These are phyloP conservation scores for Plasmodium knowlesi DNA, from an alignment of 169 alveolate species.

Conservation along the genomic window DNA sequence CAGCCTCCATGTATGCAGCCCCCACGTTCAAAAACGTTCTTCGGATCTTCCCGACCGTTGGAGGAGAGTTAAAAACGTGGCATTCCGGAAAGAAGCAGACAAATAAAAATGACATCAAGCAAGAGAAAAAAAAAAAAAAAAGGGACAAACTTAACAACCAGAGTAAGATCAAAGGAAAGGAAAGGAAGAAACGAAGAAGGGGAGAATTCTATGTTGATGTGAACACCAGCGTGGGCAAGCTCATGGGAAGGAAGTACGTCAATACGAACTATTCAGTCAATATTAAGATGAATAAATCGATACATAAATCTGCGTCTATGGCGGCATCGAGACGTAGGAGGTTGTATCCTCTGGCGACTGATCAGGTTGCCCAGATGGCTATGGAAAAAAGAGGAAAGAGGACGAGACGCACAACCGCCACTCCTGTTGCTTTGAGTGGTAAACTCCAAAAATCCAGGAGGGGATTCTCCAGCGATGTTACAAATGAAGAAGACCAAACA, in stretches of 20 bases:
- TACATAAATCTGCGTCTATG: neutral
- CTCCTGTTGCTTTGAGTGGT: neutral
- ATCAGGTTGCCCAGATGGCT: neutral
- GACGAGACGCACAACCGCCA: neutral
- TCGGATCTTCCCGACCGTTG: conserved; percentile 46
- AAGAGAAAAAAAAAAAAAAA: conserved; percentile 17
- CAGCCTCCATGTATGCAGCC: neutral
- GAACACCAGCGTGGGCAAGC: neutral
- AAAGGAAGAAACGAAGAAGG: neutral
- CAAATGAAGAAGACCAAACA: neutral
- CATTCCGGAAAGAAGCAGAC: neutral
- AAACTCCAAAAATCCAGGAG: neutral
- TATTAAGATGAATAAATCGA: conserved; percentile 31
- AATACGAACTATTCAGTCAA: conserved; percentile 55
- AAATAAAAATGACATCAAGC: conserved; percentile 10
- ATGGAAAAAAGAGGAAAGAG: conserved; percentile 1
- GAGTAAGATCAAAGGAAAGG: neutral
- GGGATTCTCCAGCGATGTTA: neutral
- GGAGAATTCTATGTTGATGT: neutral
- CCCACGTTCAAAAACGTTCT: conserved; percentile 18
- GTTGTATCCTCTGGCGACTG: neutral
- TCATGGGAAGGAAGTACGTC: conserved; percentile 1
- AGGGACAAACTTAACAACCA: neutral
- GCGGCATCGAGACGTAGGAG: conserved; percentile 12
- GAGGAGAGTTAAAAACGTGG: conserved; percentile 58